Base-by-base conservation (phyloP, 768 basidiomycete species). In the Mycena olivaceomarginata region DNA sequence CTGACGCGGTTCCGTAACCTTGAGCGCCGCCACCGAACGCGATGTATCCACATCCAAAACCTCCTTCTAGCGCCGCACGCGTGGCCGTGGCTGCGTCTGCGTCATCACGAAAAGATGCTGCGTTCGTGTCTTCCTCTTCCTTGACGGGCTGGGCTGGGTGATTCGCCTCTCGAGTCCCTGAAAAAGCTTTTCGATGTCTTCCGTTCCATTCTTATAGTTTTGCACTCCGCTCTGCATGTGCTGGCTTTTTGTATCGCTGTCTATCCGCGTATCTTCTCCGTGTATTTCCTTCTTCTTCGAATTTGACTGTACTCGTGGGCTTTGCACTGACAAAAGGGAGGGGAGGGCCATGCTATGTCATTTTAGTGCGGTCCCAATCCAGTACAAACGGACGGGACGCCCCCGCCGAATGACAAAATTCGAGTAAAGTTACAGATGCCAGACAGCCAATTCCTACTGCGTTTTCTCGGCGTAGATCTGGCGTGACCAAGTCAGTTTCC, bases 381-480 rank as follows among this genome's bases (percentile, higher is more conserved):
- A 77, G 72, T 48, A 45, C 56, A 31, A 31, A 31, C 31, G 31
- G 31, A 31, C 31, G 31, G 31, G 31, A 31, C 31, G 31, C 3
- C 31, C 25, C 31, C 31, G 31, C 31, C 31, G 31, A 31, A 4
- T 31, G 31, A 31, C 31, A 31, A 31, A 31, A 31, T 31, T 31
- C 31, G 31, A 45, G 0, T 45, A 10, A 15, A 45, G 43, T 45
- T 31, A 31, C 43, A 45, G n/a, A 53, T 8, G 48, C 48, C 1
- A 45, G 43, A 11, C 11, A 15, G 43, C 43, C 43, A 11, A 31
- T 5, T 15, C 1, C 43, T 45, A 45, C 43, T 45, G 43, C 6
- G 43, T 2, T 15, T 15, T 2, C 43, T 96, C 95, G 25, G 94
- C 93, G 80, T 95, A 95, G 51, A 95, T 82, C 88, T 89, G 67